phyloP scores from a whole-genome alignment of 768 basidiomycete species.

The Rickenella mellea region DNA sequence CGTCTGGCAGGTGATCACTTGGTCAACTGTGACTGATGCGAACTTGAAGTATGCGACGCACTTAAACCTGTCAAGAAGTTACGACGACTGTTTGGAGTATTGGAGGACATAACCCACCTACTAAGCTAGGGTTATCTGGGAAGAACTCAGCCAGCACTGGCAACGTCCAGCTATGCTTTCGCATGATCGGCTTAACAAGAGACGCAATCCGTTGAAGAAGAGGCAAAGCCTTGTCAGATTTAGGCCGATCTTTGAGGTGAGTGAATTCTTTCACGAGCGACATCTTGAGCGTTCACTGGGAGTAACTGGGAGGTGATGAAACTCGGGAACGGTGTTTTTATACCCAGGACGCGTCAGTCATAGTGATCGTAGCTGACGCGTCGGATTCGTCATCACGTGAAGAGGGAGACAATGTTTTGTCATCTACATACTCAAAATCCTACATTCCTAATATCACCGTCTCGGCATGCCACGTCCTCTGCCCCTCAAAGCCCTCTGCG shows the following conservation, averaged over 20 bases:
- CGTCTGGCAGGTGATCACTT: slow-evolving; percentile 40
- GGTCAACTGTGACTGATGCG: no score
- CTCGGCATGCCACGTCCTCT: slow-evolving; percentile 77
- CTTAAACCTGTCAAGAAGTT: no score
- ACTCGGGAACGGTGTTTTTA: no score
- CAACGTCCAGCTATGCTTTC: slow-evolving; percentile 70
- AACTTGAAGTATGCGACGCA: no score
- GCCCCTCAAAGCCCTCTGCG: slow-evolving; percentile 77
- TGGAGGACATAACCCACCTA: slow-evolving; percentile 42
- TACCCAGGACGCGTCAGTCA: no score
- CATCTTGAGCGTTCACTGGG: slow-evolving; percentile 24
- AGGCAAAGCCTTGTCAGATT: slow-evolving; percentile 55
- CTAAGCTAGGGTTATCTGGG: slow-evolving; percentile 58
- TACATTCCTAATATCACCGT: slow-evolving; percentile 31
- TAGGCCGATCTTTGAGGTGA: slow-evolving; percentile 59
- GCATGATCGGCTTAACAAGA: slow-evolving; percentile 91
- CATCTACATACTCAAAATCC: not conserved
- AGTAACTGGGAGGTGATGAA: no score
- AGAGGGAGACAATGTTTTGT: no score
- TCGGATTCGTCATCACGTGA: no score
- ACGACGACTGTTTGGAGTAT: no score
- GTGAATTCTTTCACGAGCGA: slow-evolving; percentile 58
- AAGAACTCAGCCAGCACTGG: slow-evolving; percentile 84
- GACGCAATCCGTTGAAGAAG: slow-evolving; percentile 64
- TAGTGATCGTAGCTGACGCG: no score